Conservation (phyloP, 2,329 filamentous ascomycete genomes). For the Penicillium palitans region DNA sequence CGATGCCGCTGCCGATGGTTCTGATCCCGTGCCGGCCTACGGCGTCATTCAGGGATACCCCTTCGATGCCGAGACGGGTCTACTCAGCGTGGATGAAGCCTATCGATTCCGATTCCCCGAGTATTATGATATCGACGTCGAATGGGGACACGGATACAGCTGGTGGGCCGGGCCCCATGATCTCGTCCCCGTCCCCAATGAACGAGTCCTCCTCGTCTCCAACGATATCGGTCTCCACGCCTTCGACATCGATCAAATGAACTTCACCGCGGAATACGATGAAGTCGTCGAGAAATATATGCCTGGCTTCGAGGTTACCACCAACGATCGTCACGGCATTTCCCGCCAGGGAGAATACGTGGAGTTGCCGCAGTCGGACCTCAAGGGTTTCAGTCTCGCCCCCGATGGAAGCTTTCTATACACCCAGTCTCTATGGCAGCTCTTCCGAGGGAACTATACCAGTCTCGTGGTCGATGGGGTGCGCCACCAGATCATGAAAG, state of each 20-base stretch:
- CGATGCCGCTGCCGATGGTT: constrained; percentile 27
- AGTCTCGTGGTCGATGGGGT: constrained; percentile 23
- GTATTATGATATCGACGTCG: constrained; percentile 18
- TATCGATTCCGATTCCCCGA: constrained; percentile 16
- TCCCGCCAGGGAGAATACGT: constrained; percentile 19
- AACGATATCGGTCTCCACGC: constrained; percentile 24
- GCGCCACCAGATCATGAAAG: constrained; percentile 21
- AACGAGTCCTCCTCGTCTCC: constrained; percentile 26
- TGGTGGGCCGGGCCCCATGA: constrained; percentile 30
- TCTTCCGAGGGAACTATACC: constrained; percentile 24
- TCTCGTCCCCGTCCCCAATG: constrained; percentile 27
- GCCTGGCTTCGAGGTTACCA: constrained; percentile 27
- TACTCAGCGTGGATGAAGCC: constrained; percentile 16
- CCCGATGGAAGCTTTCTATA: constrained; percentile 28
- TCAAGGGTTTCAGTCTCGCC: constrained; percentile 28
- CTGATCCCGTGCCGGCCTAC: constrained; percentile 22
- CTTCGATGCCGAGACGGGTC: constrained; percentile 20
- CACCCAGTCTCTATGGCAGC: constrained; percentile 25
- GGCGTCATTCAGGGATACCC: constrained; percentile 25
- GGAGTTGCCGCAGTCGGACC: constrained; percentile 25
- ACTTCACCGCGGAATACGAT: constrained; percentile 16
- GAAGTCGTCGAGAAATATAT: constrained; percentile 23
- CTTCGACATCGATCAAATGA: constrained; percentile 23
- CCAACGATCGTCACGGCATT: constrained; percentile 23
- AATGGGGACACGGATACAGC: constrained; percentile 26